Percentiles rank a stretch among this genome's conserved stretches.
Evolutionary conservation across 2,329 filamentous ascomycete species (phyloP).

Genomic region (Claviceps maximensis): DNA sequence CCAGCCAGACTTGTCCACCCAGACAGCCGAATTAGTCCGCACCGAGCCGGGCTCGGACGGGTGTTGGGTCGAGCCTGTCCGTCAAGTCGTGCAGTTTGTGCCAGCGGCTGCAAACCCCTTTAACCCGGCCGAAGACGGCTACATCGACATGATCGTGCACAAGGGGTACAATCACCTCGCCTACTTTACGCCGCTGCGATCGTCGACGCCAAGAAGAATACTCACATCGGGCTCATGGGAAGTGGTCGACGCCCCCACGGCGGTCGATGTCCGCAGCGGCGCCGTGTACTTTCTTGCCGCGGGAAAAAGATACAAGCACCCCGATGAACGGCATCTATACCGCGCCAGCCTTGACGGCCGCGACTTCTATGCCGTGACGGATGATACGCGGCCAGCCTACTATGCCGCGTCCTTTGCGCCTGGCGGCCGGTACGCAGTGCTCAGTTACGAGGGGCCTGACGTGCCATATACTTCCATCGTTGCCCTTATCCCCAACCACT

Average conservation of each 20-base stretch:
- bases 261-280: conserved; percentile 41
- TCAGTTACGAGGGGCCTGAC: conserved; percentile 51
- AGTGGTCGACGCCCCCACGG: conserved; percentile 39
- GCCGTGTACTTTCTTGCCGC: conserved; percentile 54
- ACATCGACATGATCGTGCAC: conserved; percentile 53
- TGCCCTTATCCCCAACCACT: conserved; percentile 30
- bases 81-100: conserved; percentile 43
- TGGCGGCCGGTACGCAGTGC: conserved; percentile 49
- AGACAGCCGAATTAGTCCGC: conserved; percentile 33
- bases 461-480: conserved; percentile 59
- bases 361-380: conserved; percentile 45
- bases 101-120: conserved; percentile 20
- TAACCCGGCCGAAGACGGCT: conserved; percentile 34
- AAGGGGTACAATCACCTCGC: conserved; percentile 54
- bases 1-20: conserved; percentile 38
- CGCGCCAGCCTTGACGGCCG: conserved; percentile 45
- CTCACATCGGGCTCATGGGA: conserved; percentile 57
- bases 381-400: conserved; percentile 42
- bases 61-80: conserved; percentile 45
- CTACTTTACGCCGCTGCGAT: conserved; percentile 47
- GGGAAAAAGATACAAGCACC: conserved; percentile 35
- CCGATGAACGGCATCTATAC: conserved; percentile 55
- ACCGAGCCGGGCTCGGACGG: conserved; percentile 45
- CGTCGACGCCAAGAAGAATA: conserved; percentile 34
- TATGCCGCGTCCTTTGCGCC: conserved; percentile 55